Base-by-base conservation (phyloP, 2,329 filamentous ascomycete species). In the Chrysoporthe cubensis region DNA sequence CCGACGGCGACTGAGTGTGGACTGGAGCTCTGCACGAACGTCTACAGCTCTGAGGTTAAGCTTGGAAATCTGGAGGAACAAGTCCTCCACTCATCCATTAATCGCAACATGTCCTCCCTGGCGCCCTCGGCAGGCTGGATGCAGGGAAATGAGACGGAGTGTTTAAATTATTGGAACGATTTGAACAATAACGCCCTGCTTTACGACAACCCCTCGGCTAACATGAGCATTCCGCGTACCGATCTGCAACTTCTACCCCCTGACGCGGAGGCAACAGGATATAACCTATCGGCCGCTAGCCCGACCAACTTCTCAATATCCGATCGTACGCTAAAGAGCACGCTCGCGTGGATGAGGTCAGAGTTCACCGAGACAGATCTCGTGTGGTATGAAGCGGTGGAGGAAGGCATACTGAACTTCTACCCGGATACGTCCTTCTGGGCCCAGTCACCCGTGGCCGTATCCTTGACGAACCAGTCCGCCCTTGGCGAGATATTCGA, bases 311-410 rank as follows among this genome's bases (percentile, higher is more conserved):
- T 26, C 5, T 59, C 56, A 4, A 59, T 59, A 9, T 59, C 56
- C 34, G 56, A 59, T 21, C 56, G 56, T 34, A 42, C 37, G 3
- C 4, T 59, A 4, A 59, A 59, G 56, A 43, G 56, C n/a, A 59
- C 18, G n/a, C 34, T 59, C 18, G 18, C 18, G 9, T 59, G 37
- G 37, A 40, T 59, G 37, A 26, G 40, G 37, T 42, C 7, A 0
- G 34, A 43, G 37, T 59, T 43, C 11, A 43, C 37, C 18, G 40
- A 59, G 56, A 43, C 18, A 14, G 37, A 59, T 18, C 56, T 59
- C 1, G 7, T 26, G 8, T 43, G 56, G 56, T 59, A 59, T 26
- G 26, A 58, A 13, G 6, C 7, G 0, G 16, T 56, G 32, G 37
- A 40, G 18, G 7, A 11, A 13, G 9, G 8, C 16, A 18, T 40